These are phyloP conservation scores for Saitozyma podzolica DNA, from an alignment of 768 basidiomycete genomes.

Conservation along the genomic window DNA sequence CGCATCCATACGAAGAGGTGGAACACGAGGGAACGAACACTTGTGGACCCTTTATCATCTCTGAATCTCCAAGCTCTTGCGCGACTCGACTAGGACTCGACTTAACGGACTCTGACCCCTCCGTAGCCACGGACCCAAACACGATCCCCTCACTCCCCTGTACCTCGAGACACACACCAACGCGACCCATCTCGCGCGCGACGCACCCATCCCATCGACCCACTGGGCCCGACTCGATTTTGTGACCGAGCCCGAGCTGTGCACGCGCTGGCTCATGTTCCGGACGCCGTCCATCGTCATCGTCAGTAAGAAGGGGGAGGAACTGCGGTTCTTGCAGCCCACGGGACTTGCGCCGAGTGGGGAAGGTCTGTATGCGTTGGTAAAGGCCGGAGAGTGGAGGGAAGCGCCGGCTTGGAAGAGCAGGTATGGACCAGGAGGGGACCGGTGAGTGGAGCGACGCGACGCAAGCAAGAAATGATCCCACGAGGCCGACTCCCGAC, in stretches of 20 bases:
- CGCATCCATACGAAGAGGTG: not conserved
- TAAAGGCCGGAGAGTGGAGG: slow-evolving; percentile 66
- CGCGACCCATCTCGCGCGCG: slow-evolving; percentile 59
- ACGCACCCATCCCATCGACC: not conserved
- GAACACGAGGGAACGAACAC: not conserved
- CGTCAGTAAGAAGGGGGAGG: slow-evolving; percentile 68
- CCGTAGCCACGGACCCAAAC: slow-evolving; percentile 63
- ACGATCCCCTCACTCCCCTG: slow-evolving; percentile 67
- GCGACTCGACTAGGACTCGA: not conserved
- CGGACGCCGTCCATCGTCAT: slow-evolving; percentile 77
- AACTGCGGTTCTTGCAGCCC: slow-evolving; percentile 70
- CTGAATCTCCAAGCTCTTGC: not conserved
- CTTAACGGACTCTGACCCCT: slow-evolving; percentile 9
- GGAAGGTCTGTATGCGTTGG: slow-evolving; percentile 65
- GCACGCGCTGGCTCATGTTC: slow-evolving; percentile 85
- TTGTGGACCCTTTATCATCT: not conserved
- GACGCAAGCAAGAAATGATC: too few species aligned
- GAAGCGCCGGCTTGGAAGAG: slow-evolving; percentile 68
- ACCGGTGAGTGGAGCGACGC: slow-evolving; percentile 6
- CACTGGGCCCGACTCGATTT: slow-evolving; percentile 85
- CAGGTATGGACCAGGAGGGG: slow-evolving; percentile 71
- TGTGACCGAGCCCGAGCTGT: slow-evolving; percentile 74
- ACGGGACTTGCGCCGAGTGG: slow-evolving; percentile 64
- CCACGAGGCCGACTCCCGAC: too few species aligned
- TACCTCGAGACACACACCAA: slow-evolving; percentile 74